Percentiles rank a stretch among this genome's conserved stretches.
Evolutionary conservation across 176 grass and related monocot species (phyloP).

Genomic region (sorghum (Sorghum bicolor)): Sorghum_bicolor_NCBIv3 NC_012872.2:62853001-62853500

Average conservation of each 20-base stretch:
- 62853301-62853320: conserved; percentile 74
- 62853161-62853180: background rate
- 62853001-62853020: background rate
- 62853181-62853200: background rate
- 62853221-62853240: background rate
- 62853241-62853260: background rate
- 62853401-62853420: conserved; percentile 99
- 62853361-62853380: conserved; percentile 91
- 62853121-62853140: background rate
- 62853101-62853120: background rate
- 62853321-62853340: conserved; percentile 83
- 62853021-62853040: conserved; percentile 5
- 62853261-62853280: conserved; percentile 12
- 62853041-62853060: background rate
- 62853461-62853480: conserved; percentile 98
- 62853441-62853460: conserved; percentile 88
- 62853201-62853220: background rate
- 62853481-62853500: conserved; percentile 98
- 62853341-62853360: conserved; percentile 98
- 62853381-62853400: conserved; percentile 87
- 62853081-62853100: background rate
- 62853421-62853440: conserved; percentile 89
- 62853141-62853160: background rate
- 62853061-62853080: background rate
- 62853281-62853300: conserved; percentile 46